These are phyloP conservation scores for Clarireedia sp. DNA, from an alignment of 2,329 filamentous ascomycete genomes.

Conservation along the genomic window DNA sequence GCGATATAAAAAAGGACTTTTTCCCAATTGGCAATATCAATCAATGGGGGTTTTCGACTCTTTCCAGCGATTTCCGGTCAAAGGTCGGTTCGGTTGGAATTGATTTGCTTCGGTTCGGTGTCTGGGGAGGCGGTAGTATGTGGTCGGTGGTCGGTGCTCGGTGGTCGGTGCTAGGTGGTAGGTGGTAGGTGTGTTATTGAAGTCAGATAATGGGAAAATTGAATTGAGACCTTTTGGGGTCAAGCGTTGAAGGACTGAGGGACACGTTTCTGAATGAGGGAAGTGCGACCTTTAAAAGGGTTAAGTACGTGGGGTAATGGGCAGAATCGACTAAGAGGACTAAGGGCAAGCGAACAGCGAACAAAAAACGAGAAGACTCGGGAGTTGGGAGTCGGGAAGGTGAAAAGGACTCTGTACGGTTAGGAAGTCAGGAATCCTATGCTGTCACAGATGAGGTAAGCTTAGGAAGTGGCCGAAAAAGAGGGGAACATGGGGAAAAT, in stretches of 20 bases:
- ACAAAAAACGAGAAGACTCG: no score
- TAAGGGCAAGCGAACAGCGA: no score
- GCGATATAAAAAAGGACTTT: not conserved
- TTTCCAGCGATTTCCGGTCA: not conserved
- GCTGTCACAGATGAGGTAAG: slow-evolving; percentile 1
- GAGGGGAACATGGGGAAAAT: not conserved
- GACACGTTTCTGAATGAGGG: slow-evolving; percentile 1
- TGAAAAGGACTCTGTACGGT: no score
- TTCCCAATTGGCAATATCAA: not conserved
- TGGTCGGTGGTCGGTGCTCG: not conserved
- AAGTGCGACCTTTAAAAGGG: not conserved
- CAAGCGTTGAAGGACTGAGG: not conserved
- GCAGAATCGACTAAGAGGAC: no score
- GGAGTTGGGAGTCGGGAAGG: no score
- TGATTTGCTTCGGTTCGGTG: not conserved
- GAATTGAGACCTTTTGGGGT: slow-evolving; percentile 1
- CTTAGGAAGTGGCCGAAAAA: not conserved
- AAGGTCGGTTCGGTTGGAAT: not conserved
- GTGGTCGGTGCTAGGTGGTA: not conserved
- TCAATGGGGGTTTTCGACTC: not conserved
- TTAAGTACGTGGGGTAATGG: not conserved
- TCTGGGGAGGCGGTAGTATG: not conserved
- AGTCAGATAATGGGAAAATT: not conserved
- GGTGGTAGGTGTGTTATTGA: not conserved
- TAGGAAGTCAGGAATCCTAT: no score